A percentile compares a stretch with the other conserved stretches of the same genome.
Evolutionary conservation across 148 eudicot species (phyloP).

Genomic region (Suaeda aralocaspica): DNA sequence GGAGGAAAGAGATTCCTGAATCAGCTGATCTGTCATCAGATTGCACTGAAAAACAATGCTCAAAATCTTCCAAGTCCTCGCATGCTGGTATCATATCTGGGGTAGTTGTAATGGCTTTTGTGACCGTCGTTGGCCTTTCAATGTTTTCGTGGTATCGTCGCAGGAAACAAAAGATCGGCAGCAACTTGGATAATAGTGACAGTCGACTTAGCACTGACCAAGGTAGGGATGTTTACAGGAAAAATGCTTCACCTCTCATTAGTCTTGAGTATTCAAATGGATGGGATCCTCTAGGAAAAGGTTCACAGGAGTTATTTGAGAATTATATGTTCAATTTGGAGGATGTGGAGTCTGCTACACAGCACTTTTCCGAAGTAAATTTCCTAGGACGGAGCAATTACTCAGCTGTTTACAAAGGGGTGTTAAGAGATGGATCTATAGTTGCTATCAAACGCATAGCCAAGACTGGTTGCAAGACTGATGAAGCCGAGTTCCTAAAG

Average conservation of each 20-base stretch:
- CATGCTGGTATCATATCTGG: conserved; percentile 43
- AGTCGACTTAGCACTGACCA: conserved; percentile 69
- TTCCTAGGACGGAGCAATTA: conserved; percentile 72
- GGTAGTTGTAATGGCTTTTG: conserved; percentile 33
- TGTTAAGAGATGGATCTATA: conserved; percentile 65
- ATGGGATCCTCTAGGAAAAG: conserved; percentile 82
- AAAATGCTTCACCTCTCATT: conserved; percentile 71
- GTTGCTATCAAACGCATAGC: conserved; percentile 81
- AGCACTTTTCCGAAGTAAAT: conserved; percentile 68
- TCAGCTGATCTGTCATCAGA: conserved; percentile 53
- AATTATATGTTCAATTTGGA: conserved; percentile 72
- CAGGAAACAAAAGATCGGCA: conserved; percentile 70
- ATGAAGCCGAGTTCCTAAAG: conserved; percentile 75
- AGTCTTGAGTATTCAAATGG: conserved; percentile 75
- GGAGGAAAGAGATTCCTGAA: conserved; percentile 56
- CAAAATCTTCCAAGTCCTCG: conserved; percentile 28
- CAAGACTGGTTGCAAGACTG: conserved; percentile 71
- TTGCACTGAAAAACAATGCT: conserved; percentile 34
- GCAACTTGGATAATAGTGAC: conserved; percentile 42
- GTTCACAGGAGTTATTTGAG: conserved; percentile 63
- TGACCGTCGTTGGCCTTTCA: conserved; percentile 44
- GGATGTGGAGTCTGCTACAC: conserved; percentile 83
- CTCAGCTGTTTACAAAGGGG: conserved; percentile 73
- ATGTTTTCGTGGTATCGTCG: conserved; percentile 63
- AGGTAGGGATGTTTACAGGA: conserved; percentile 49